Evolutionary conservation across 176 grass and related monocot genomes (phyloP).

Genomic region (Zea mays): DNA sequence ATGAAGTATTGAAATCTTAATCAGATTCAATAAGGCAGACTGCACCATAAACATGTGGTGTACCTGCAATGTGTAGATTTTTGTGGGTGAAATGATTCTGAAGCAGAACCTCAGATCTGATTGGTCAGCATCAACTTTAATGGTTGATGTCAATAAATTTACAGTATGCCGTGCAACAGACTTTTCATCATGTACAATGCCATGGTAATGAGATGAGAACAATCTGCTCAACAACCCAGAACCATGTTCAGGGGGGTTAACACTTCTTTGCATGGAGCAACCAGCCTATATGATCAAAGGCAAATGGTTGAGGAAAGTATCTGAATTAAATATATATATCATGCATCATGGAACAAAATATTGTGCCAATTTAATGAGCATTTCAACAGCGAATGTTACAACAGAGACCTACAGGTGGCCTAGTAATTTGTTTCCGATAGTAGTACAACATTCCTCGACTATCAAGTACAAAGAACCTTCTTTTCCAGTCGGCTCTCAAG

Average conservation of each 20-base stretch:
- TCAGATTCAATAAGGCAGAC: constrained; percentile 31
- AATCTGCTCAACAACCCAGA: constrained; percentile 92
- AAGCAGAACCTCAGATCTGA: constrained; percentile 96
- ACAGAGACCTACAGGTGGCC: constrained; percentile 69
- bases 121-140: constrained; percentile 91
- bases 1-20: constrained; percentile 24
- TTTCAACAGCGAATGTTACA: constrained; percentile 32
- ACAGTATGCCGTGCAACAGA: constrained; percentile 96
- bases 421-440: constrained; percentile 87
- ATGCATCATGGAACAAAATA: constrained; percentile 23
- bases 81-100: constrained; percentile 93
- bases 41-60: constrained; percentile 23
- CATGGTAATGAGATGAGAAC: constrained; percentile 99
- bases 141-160: constrained; percentile 93
- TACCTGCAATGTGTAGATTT: constrained; percentile 95
- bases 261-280: constrained; percentile 60
- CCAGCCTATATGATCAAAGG: constrained; percentile 57
- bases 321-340: constrained; percentile 16
- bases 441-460: constrained; percentile 98
- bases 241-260: constrained; percentile 70
- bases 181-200: constrained; percentile 82
- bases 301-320: constrained; percentile 39
- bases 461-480: constrained; percentile 99
- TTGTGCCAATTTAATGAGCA: constrained; percentile 21
- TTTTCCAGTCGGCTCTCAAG: constrained; percentile 96